Evolutionary conservation across 768 basidiomycete species (phyloP).

Genomic region (Serendipita indica): DNA sequence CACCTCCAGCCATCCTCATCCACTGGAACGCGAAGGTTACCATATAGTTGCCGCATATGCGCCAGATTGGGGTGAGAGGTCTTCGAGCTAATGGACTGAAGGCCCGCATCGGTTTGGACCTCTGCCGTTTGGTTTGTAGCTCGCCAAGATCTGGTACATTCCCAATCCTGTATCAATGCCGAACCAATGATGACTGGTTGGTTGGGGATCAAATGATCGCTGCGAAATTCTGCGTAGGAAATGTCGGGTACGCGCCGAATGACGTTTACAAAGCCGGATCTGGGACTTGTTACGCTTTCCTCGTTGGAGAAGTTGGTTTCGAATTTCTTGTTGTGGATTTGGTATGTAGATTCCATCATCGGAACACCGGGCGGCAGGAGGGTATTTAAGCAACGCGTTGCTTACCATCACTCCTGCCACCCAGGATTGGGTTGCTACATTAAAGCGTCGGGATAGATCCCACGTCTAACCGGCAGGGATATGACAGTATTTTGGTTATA

Average conservation of each 20-base stretch:
- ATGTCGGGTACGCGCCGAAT: conserved; percentile 1
- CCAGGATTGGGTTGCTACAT: no score
- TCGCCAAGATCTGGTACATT: neutral
- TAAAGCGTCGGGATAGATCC: no score
- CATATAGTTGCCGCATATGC: conserved; percentile 11
- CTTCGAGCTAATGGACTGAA: neutral
- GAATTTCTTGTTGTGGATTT: no score
- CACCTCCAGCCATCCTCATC: conserved; percentile 11
- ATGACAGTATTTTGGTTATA: no score
- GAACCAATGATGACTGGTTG: neutral
- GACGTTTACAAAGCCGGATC: no score
- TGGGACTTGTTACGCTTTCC: no score
- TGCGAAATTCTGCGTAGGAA: neutral
- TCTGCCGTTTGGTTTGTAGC: neutral
- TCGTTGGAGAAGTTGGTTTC: no score
- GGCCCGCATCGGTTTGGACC: neutral
- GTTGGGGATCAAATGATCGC: neutral
- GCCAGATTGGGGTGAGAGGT: conserved; percentile 6
- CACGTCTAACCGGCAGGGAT: no score
- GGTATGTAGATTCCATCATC: no score
- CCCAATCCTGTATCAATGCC: neutral
- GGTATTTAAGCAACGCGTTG: no score
- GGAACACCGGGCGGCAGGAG: no score
- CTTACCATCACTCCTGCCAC: no score
- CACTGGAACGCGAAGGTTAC: conserved; percentile 11